Base-by-base conservation (phyloP, 495 filamentous ascomycete genomes). In the Tuber borchii region DNA sequence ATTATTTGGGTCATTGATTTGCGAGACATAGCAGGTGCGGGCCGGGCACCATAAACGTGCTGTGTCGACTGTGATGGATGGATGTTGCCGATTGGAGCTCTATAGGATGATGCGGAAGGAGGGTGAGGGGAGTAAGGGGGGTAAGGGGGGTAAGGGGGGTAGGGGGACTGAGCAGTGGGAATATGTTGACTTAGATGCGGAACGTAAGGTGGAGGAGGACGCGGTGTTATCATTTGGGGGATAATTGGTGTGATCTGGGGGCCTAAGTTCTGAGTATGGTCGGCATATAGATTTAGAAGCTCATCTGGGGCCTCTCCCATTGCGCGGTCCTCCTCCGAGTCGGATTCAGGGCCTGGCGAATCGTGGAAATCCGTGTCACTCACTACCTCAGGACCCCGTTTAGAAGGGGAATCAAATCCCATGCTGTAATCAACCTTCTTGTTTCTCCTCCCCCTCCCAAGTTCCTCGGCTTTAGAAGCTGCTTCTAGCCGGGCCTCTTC, bases 401-500 rank as follows among this genome's bases (percentile, higher is more conserved):
- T 85, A n/a, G 68, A 83, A 76, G 85, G 84, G 71, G 78, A 84
- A n/a, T 84, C 83, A 69, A 72, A 69, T 2, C 77, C 51, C 26
- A 83, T 83, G 20, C 80, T 76, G 72, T 87, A 89, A 73, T 86
- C 83, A 40, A 88, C 84, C 9, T 84, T 84, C 71, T 85, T 83
- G 43, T 86, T 84, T 81, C 86, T 87, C 77, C 92, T 94, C 37
- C 96, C 95, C 40, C 95, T 90, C 2, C 96, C 96, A 45, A 97
- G 87, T 12, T 88, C 89, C 81, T 95, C 87, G 44, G 88, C 86
- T 70, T 88, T 87, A 9, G 85, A 86, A 44, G 88, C 88, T 5
- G 88, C 88, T 77, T 96, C 93, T 75, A 87, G 87, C 7, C 87
- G 86, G 0, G 93, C 94, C 46, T 90, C 89, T 70, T 88, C 89